Conservation (phyloP, 495 filamentous ascomycete species). For the Aspergillus hancockii region DNA sequence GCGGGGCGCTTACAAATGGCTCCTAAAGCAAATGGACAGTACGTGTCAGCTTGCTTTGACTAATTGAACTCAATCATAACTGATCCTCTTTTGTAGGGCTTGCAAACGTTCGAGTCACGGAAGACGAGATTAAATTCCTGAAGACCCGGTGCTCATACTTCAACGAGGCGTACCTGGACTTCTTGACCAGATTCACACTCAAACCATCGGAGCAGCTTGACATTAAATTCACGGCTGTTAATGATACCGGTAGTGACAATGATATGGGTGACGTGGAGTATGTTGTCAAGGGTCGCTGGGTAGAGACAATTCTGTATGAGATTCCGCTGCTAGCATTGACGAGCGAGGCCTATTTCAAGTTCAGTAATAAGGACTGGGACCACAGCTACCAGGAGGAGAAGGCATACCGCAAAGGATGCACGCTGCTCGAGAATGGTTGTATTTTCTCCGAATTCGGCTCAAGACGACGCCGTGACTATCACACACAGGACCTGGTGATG, state of each 20-base stretch:
- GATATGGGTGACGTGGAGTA: constrained; percentile 76
- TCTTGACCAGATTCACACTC: constrained; percentile 77
- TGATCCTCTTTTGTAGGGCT: constrained; percentile 54
- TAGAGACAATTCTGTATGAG: constrained; percentile 96
- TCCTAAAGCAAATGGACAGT: constrained; percentile 79
- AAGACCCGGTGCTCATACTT: constrained; percentile 80
- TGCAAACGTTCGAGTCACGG: constrained; percentile 70
- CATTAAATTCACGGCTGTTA: constrained; percentile 64
- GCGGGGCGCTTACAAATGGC: constrained; percentile 80
- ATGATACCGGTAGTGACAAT: constrained; percentile 64
- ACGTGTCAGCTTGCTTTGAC: constrained; percentile 20
- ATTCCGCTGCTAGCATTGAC: constrained; percentile 90
- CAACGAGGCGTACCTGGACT: constrained; percentile 71
- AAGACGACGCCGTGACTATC: constrained; percentile 83
- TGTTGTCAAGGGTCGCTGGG: constrained; percentile 77
- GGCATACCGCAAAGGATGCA: constrained; percentile 74
- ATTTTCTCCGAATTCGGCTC: constrained; percentile 93
- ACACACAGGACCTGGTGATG: constrained; percentile 91
- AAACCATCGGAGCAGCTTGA: constrained; percentile 77
- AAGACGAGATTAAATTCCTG: constrained; percentile 80
- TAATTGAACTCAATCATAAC: constrained; percentile 3
- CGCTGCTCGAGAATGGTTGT: constrained; percentile 78
- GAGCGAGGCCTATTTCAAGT: constrained; percentile 96
- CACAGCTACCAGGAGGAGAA: constrained; percentile 82
- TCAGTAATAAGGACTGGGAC: constrained; percentile 86